A percentile compares a stretch with the other conserved stretches of the same genome.
phyloP scores from a whole-genome alignment of 345 rosid genomes.

The Microcos paniculata region DNA sequence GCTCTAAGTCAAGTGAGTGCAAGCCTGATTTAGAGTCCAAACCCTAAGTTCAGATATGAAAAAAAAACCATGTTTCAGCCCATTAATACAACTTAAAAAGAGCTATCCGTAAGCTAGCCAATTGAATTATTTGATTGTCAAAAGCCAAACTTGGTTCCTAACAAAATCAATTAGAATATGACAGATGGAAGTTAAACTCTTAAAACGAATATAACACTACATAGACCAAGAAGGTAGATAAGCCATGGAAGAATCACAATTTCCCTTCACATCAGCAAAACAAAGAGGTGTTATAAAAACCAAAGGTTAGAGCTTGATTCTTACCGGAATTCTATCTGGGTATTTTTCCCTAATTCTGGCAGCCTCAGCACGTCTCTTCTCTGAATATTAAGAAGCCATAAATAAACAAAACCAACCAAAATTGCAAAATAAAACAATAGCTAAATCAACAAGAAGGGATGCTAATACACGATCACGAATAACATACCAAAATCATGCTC shows the following conservation, averaged over 20 bases:
- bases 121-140: background rate
- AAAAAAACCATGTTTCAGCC: background rate
- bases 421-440: background rate
- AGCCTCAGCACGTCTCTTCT: conserved; percentile 70
- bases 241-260: background rate
- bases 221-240: background rate
- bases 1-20: background rate
- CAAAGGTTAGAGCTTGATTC: conserved; percentile 1
- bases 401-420: conserved; percentile 5
- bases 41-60: background rate
- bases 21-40: background rate
- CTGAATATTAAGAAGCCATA: conserved; percentile 32
- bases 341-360: conserved; percentile 69
- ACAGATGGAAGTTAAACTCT: background rate
- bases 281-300: background rate
- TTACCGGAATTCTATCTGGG: conserved; percentile 74
- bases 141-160: background rate
- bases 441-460: background rate
- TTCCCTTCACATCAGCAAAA: background rate
- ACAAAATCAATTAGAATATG: background rate
- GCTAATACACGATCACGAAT: background rate
- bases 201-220: background rate
- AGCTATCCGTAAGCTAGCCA: background rate
- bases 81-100: background rate
- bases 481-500: conserved; percentile 64